Evolutionary conservation across 1,284 basidiomycete species (phyloP), one percentile per base, ranked within the genome.

Genomic region (Malassezia globosa): DNA sequence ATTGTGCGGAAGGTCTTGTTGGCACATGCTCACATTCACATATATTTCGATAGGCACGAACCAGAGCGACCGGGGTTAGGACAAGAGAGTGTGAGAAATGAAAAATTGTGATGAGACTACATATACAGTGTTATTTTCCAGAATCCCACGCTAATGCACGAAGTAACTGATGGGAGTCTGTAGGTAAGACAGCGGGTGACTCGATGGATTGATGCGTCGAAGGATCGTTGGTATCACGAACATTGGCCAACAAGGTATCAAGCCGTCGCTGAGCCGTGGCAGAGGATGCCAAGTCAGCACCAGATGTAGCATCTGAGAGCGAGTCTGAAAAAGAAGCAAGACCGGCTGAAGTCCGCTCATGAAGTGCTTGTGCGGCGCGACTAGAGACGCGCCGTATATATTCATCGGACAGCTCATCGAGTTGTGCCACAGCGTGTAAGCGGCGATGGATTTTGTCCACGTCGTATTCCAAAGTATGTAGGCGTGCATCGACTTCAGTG

Each of bases 401-500:
- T 1, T 21, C 7, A 5, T 22, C 19, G 16, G 48, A 37, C 10
- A 48, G 31, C 21, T 35, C 16, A 27, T 46, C 44, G 3, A 55
- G 48, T 31, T 51, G 53, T 16, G n/a, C 29, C 21, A 48, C 13
- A 2, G 33, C 7, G 29, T 55, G 41, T 18, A 51, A 40, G 19
- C 41, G 45, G 23, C 24, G 21, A 18, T 51, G 14, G 13, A 51
- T 27, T 16, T 37, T 24, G 37, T 55, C 53, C 14, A 51, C 51
- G n/a, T 50, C 51, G 49, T 58, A 56, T 19, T 63, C 64, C 35
- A 66, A 40, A 10, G 59, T 51, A 18, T 10, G 25, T 56, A 63
- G 55, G 14, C 60, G 52, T 3, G 56, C 35, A 33, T 66, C 64
- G 11, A 51, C 53, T 37, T 66, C 60, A 13, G 58, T 63, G 2